Base-by-base conservation (phyloP, 805 yeast species). In the Jamesozyma hellenica region DNA sequence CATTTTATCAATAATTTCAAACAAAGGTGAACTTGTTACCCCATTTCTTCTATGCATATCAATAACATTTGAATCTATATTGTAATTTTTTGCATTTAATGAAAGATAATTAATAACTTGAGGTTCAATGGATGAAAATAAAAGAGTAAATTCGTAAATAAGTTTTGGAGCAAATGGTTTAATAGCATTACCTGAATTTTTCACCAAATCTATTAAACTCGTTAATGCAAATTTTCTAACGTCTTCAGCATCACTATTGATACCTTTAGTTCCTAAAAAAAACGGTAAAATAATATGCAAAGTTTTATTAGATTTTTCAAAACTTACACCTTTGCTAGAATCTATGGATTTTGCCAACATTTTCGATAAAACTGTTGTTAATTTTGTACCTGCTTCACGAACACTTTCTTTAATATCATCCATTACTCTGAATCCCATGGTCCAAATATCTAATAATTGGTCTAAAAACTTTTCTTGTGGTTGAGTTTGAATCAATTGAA, bases 381-480 rank as follows among this genome's bases (percentile, higher is more conserved):
- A 64, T 28, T 71, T 72, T 30, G 70, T 63, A 9, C 94, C 96
- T 34, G 85, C 94, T 42, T 73, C 74, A 37, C 96, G 69, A 3
- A 92, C 96, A 61, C 94, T 82, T 28, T 85, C 96, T 58, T 92
- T 92, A 43, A 90, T 85, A 64, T 90, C 97, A 63, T 90, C 98
- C 73, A 90, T 74, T 0, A 76, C 74, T 52, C 98, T 72, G 64
- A 90, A 88, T 36, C 88, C 79, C 82, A 84, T 79, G 4, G 71
- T 67, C 96, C 96, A 90, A 26, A 90, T 75, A 4, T 75, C 77
- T 42, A 82, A 81, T 43, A 82, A 52, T 9, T 63, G 53, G 10
- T 53, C 47, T 28, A 74, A 74, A 49, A 79, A 81, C 12, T 56
- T 63, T 10, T 72, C 75, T 32, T 49, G 35, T 0, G 78, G 69